phyloP scores from a whole-genome alignment of 2,329 filamentous ascomycete genomes.

The Pseudogymnoascus sp. region DNA sequence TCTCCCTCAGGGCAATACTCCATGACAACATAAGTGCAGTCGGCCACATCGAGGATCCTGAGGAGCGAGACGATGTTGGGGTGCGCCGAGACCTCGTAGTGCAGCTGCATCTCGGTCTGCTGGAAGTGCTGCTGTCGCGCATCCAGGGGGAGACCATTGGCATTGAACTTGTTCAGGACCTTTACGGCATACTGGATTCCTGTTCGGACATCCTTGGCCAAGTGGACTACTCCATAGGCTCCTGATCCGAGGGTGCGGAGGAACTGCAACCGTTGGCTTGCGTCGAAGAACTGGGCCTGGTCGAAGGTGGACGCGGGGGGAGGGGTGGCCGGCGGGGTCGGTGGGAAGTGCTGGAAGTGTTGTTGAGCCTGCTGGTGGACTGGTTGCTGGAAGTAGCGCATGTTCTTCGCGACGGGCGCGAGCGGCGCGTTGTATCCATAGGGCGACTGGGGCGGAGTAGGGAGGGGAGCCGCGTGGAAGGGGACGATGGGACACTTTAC shows the following conservation, averaged over 20 bases:
- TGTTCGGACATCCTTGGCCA: slow-evolving; percentile 75
- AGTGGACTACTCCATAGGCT: slow-evolving; percentile 94
- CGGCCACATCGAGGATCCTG: slow-evolving; percentile 84
- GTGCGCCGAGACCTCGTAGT: slow-evolving; percentile 83
- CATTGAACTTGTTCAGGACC: slow-evolving; percentile 85
- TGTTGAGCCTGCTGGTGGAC: neutral
- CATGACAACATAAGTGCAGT: slow-evolving; percentile 93
- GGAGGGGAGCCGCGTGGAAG: slow-evolving; percentile 1
- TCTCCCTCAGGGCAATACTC: slow-evolving; percentile 97
- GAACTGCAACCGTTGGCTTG: slow-evolving; percentile 53
- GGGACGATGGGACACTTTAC: neutral
- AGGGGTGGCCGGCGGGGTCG: neutral
- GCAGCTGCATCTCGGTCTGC: slow-evolving; percentile 84
- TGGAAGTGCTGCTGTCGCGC: slow-evolving; percentile 83
- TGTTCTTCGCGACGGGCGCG: neutral
- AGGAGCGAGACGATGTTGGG: slow-evolving; percentile 89
- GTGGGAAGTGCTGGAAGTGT: neutral
- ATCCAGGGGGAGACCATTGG: slow-evolving; percentile 65
- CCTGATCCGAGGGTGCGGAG: slow-evolving; percentile 83
- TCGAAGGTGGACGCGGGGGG: neutral
- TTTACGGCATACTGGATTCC: slow-evolving; percentile 88
- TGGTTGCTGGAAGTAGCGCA: neutral
- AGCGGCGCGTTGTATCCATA: slow-evolving; percentile 1
- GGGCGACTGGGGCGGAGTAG: neutral
- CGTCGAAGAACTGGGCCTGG: slow-evolving; percentile 5